Evolutionary conservation across 1,284 basidiomycete species (phyloP).

Genomic region (Ustilago bromivora): DNA sequence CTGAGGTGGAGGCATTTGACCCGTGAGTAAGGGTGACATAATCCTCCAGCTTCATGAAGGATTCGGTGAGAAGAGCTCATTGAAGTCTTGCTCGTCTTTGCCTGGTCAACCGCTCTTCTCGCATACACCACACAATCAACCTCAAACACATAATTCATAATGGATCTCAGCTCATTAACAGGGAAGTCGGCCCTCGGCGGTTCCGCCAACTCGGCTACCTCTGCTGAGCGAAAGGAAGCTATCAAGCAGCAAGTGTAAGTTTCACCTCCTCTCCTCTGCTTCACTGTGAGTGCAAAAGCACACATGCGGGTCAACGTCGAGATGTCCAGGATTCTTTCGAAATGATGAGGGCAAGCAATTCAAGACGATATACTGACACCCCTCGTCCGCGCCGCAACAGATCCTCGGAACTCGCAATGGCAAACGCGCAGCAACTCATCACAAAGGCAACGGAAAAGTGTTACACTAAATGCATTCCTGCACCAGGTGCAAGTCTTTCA

Average conservation of each 20-base stretch:
- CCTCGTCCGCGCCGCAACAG: conserved; percentile 5
- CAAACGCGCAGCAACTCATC: conserved; percentile 67
- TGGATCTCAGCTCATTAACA: conserved; percentile 59
- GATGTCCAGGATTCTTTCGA: neutral
- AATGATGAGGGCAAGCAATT: neutral
- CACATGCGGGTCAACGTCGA: neutral
- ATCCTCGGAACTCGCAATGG: conserved; percentile 58
- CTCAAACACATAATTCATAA: conserved; percentile 20
- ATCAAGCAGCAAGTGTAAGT: conserved; percentile 66
- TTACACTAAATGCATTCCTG: conserved; percentile 64
- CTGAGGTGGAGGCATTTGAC: conserved; percentile 10
- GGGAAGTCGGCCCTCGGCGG: conserved; percentile 24
- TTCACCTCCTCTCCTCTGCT: neutral
- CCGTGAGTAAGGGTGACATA: conserved; percentile 18
- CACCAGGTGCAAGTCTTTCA: conserved; percentile 56
- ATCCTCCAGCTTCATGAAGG: neutral
- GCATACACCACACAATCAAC: neutral
- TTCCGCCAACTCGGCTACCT: conserved; percentile 27
- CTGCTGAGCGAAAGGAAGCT: conserved; percentile 64
- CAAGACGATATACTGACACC: neutral
- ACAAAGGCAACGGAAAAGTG: conserved; percentile 68
- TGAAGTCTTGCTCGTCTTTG: neutral
- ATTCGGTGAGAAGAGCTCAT: conserved; percentile 1
- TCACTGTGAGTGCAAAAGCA: neutral
- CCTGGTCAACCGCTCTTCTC: neutral